Base-by-base conservation (phyloP, 768 basidiomycete species). In the Cystofilobasidium capitatum region DNA sequence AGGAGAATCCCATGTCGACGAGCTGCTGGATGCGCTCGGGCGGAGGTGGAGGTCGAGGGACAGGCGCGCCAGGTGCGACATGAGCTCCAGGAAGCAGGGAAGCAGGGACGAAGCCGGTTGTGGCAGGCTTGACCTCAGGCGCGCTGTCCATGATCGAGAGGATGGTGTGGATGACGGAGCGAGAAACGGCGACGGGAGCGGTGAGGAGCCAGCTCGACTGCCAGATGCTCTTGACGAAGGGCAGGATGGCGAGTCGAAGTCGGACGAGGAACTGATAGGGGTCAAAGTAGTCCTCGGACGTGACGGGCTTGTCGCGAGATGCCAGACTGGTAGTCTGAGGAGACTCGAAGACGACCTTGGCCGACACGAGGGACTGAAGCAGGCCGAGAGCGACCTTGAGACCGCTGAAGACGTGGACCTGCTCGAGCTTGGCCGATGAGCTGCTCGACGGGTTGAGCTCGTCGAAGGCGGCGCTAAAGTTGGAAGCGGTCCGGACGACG, bases 1-100 rank as follows among this genome's bases (percentile, higher is more conserved):
- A 85, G 40, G 88, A 85, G 80, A 98, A 99, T 55, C 96, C 96
- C 96, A 99, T 98, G 73, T 98, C 96, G 13, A 84, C 86, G 64
- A 98, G 81, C 72, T 91, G 88, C 60, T 84, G 83, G 62, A 97
- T 84, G 40, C 87, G 84, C 55, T 81, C 81, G 75, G 92, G 90
- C 74, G 42, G 62, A 35, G 75, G 69, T 42, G 72, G 70, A 72
- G 74, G 47, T 42, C 72, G 62, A 59, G 64, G 29, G 31, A 49
- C 44, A 65, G 26, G 26, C 57, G 58, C 54, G 58, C 39, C 22
- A 33, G 26, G 20, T 2, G 40, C 35, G n/a, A n/a, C 16, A 3
- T 55, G 51, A 6, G 6, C 7, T 5, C 10, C 22, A 7, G 16
- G 8, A 39, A 62, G 62, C 36, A 77, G 72, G 22, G 73, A 66